These are phyloP conservation scores for Hypoxylon crocopeplum DNA, from an alignment of 495 filamentous ascomycete genomes.

Conservation along the genomic window DNA sequence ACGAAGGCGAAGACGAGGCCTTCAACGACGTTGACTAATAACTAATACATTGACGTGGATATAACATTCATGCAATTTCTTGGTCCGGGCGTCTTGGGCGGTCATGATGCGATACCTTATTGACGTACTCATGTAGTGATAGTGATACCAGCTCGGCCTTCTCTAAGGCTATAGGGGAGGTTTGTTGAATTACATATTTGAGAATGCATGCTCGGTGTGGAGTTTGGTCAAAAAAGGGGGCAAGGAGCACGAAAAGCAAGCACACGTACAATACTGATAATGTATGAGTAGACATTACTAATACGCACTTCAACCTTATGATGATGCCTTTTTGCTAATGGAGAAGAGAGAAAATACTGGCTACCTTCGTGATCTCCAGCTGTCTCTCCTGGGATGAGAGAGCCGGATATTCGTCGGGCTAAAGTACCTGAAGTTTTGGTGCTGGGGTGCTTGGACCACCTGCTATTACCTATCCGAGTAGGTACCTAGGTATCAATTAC, in stretches of 20 bases:
- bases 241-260: slow-evolving; percentile 1
- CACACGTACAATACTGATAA: no score
- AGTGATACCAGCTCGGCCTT: slow-evolving; percentile 21
- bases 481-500: no score
- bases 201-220: slow-evolving; percentile 22
- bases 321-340: no score
- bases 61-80: slow-evolving; percentile 6
- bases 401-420: no score
- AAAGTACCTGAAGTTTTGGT: no score
- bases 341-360: no score
- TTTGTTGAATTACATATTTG: slow-evolving; percentile 18
- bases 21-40: slow-evolving; percentile 42
- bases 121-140: slow-evolving; percentile 8
- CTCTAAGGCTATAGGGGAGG: not conserved
- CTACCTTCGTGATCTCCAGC: no score
- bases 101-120: slow-evolving; percentile 13
- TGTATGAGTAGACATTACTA: no score
- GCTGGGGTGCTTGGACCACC: no score
- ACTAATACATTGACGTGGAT: slow-evolving; percentile 5
- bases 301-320: no score
- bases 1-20: slow-evolving; percentile 42
- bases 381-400: no score
- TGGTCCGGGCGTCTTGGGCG: slow-evolving; percentile 25
- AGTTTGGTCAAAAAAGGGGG: slow-evolving; percentile 2
- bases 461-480: no score